Evolutionary conservation across 192 early-diverging fungal species (phyloP).

Genomic region (Cetraspora pellucida): DNA sequence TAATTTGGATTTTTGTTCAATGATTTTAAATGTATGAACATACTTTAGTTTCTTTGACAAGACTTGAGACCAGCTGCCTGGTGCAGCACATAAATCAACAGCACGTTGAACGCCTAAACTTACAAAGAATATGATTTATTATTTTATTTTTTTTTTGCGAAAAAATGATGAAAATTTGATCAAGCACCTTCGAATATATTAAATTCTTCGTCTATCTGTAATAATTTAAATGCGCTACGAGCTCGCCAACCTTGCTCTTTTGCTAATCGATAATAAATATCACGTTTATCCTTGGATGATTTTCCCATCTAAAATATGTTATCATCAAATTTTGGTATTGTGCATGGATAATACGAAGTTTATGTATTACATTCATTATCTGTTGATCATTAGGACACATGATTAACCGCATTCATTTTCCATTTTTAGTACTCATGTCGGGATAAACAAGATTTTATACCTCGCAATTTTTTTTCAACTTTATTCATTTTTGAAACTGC

Average conservation of each 20-base stretch:
- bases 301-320: conserved; percentile 61
- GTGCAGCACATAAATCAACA: conserved; percentile 97
- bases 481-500: too few species aligned
- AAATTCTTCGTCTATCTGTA: conserved; percentile 97
- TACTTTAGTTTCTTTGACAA: conserved; percentile 66
- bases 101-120: conserved; percentile 75
- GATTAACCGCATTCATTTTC: too few species aligned
- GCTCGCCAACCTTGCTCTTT: conserved; percentile 99
- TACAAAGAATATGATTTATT: not conserved
- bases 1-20: not conserved
- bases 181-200: conserved; percentile 74
- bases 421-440: too few species aligned
- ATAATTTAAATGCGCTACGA: conserved; percentile 94
- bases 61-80: conserved; percentile 98
- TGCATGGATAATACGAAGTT: too few species aligned
- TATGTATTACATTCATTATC: too few species aligned
- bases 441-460: too few species aligned
- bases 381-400: too few species aligned
- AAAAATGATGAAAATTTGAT: not conserved
- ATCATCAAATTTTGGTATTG: too few species aligned
- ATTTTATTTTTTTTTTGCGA: not conserved
- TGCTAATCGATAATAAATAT: conserved; percentile 94
- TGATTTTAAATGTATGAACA: not conserved
- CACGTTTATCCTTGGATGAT: conserved; percentile 91
- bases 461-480: too few species aligned